These are phyloP conservation scores for Vigna trinervia DNA, from an alignment of 306 rosid species.

Conservation along the genomic window DNA sequence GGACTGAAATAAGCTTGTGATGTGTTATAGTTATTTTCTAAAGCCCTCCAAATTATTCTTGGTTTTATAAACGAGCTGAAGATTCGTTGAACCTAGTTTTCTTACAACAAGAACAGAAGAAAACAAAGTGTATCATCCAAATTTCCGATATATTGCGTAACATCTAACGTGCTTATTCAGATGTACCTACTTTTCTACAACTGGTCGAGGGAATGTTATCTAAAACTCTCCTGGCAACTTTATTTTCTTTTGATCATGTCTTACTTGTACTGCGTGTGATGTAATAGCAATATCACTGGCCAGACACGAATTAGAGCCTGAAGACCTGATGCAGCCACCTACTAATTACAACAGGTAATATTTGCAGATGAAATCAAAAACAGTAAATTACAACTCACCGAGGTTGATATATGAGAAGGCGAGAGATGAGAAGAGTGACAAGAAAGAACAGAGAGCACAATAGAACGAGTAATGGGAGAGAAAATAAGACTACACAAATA, in stretches of 20 bases:
- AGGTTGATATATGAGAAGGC: too few species aligned
- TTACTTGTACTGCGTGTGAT: background rate
- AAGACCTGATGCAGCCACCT: background rate
- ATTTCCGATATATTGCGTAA: conserved; percentile 15
- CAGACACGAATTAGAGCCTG: background rate
- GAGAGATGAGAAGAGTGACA: too few species aligned
- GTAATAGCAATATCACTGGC: conserved; percentile 21
- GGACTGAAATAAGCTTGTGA: conserved; percentile 9
- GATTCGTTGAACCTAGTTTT: conserved; percentile 27
- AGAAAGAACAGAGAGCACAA: too few species aligned
- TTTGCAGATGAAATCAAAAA: conserved; percentile 16
- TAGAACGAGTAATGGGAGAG: too few species aligned
- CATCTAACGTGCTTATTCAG: conserved; percentile 17
- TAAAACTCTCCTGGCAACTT: conserved; percentile 5
- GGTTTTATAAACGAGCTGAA: conserved; percentile 17
- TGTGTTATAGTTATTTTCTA: background rate
- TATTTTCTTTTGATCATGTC: background rate
- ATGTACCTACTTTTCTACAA: conserved; percentile 20
- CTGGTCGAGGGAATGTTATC: background rate
- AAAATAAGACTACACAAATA: too few species aligned
- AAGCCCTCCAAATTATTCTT: conserved; percentile 28
- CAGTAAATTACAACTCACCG: background rate
- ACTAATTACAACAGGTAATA: background rate
- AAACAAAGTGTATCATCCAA: conserved; percentile 25
- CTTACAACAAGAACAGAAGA: conserved; percentile 7